Evolutionary conservation across 768 basidiomycete species (phyloP).

Genomic region (Naematelia encephala): DNA sequence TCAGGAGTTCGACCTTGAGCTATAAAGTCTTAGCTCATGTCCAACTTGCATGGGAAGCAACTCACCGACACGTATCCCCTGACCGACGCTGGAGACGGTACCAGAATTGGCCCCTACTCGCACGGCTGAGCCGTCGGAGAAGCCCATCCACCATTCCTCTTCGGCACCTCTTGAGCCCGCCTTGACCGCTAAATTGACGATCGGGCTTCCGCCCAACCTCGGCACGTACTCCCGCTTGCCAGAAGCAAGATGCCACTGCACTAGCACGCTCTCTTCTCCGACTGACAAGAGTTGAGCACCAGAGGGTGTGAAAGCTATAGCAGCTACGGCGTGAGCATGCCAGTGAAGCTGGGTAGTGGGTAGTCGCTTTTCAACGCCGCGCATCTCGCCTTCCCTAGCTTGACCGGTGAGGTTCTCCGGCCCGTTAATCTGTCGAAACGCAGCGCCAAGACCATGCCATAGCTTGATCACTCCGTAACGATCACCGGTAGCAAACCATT

Average conservation of each 20-base stretch:
- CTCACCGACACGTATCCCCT: constrained; percentile 59
- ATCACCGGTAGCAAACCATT: constrained; percentile 95
- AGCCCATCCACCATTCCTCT: constrained; percentile 81
- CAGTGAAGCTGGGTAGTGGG: constrained; percentile 87
- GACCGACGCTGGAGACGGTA: constrained; percentile 57
- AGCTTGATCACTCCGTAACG: constrained; percentile 74
- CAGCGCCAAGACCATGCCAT: constrained; percentile 84
- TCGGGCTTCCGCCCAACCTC: constrained; percentile 81
- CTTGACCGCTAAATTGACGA: constrained; percentile 56
- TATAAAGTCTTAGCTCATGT: constrained; percentile 57
- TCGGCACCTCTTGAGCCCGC: constrained; percentile 56
- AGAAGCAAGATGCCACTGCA: constrained; percentile 90
- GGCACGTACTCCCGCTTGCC: constrained; percentile 90
- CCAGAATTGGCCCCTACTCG: constrained; percentile 71
- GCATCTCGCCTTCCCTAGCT: constrained; percentile 9
- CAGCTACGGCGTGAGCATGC: constrained; percentile 92
- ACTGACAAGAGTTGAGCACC: constrained; percentile 90
- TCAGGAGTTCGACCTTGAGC: background rate
- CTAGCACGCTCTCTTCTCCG: constrained; percentile 93
- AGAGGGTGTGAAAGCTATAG: constrained; percentile 79
- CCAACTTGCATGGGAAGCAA: background rate
- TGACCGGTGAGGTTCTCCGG: constrained; percentile 6
- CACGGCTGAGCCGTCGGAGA: constrained; percentile 74
- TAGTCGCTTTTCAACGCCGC: constrained; percentile 58
- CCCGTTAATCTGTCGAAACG: constrained; percentile 33